Evolutionary conservation across 2,329 filamentous ascomycete species (phyloP).

Genomic region (Diplodia intermedia): DNA sequence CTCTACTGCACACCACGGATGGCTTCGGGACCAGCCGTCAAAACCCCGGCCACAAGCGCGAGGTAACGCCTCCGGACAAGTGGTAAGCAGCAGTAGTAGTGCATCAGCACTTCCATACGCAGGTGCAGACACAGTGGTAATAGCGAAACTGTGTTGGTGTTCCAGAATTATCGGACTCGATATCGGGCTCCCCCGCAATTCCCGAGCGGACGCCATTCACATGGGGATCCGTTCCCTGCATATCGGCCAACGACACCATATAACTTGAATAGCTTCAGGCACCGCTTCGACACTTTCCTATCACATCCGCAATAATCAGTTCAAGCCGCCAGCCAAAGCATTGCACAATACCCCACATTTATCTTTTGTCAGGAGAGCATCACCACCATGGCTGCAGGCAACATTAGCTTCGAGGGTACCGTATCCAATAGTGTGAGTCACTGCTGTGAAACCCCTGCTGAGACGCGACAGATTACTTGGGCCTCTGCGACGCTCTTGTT

Average conservation of each 20-base stretch:
- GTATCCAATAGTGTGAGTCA: conserved; percentile 7
- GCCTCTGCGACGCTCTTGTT: conserved; percentile 31
- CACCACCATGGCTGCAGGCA: conserved; percentile 32
- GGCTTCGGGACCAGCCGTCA: background rate
- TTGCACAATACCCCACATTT: background rate
- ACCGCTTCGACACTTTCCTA: background rate
- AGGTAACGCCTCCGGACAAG: background rate
- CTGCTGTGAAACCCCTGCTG: conserved; percentile 11
- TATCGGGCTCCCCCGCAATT: conserved; percentile 27
- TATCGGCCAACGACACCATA: conserved; percentile 5
- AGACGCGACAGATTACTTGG: conserved; percentile 29
- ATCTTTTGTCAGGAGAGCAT: background rate
- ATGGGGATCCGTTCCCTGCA: conserved; percentile 31
- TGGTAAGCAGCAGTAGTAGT: background rate
- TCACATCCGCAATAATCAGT: background rate
- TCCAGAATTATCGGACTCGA: conserved; percentile 17
- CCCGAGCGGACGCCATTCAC: conserved; percentile 25
- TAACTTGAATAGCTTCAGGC: conserved; percentile 9
- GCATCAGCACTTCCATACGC: background rate
- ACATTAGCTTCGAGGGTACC: conserved; percentile 36
- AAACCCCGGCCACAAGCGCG: background rate
- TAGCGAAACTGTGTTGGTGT: conserved; percentile 6
- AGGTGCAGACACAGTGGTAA: background rate
- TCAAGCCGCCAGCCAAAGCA: background rate
- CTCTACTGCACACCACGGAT: conserved; percentile 5